phyloP scores from a whole-genome alignment of 2,329 filamentous ascomycete genomes.

The Aspergillus melleus region DNA sequence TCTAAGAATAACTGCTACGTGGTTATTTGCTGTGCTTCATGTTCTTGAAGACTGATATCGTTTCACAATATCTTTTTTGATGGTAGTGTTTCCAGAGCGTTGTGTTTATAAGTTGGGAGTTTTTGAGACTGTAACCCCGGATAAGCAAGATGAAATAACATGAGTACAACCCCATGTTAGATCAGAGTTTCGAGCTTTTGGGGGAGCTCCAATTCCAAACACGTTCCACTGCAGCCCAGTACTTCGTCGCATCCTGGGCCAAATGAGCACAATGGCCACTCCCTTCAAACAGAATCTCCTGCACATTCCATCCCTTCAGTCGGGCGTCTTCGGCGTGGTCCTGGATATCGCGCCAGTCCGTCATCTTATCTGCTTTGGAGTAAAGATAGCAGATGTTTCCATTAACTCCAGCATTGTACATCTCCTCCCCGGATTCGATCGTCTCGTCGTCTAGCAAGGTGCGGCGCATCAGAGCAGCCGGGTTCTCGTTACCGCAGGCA shows the following conservation, averaged over 20 bases:
- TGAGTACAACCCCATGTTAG: too few species aligned
- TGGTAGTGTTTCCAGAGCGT: too few species aligned
- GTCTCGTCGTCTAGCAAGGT: background rate
- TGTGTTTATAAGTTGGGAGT: too few species aligned
- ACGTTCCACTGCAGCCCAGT: background rate
- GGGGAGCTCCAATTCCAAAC: background rate
- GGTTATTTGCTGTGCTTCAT: background rate
- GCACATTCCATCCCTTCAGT: background rate
- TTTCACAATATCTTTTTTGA: too few species aligned
- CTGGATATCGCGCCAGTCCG: background rate
- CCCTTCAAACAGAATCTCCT: conserved; percentile 1
- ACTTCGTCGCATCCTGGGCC: background rate
- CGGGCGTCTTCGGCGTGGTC: background rate
- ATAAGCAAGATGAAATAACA: too few species aligned
- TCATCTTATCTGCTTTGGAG: background rate
- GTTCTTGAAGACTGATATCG: too few species aligned
- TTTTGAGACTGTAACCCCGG: too few species aligned
- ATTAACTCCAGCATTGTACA: background rate
- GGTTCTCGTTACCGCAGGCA: conserved; percentile 7
- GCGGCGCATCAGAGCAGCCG: conserved; percentile 1
- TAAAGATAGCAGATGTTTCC: background rate
- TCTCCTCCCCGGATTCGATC: background rate
- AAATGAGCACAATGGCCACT: background rate
- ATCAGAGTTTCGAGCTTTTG: background rate
- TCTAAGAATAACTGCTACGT: background rate